phyloP scores from a whole-genome alignment of 2,329 filamentous ascomycete genomes.

The Botrytis fragariae region DNA sequence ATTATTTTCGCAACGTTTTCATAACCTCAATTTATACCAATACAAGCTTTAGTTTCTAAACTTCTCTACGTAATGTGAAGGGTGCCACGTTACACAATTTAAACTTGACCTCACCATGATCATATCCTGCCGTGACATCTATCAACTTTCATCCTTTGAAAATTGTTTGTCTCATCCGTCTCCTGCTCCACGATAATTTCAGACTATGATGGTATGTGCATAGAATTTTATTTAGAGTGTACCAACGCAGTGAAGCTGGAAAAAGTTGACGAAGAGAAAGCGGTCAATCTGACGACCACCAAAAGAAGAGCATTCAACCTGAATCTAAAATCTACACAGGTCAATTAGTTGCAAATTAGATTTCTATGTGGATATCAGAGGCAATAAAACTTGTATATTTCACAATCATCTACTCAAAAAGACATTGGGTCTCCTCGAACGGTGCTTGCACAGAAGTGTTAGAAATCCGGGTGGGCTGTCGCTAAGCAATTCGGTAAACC shows the following conservation, averaged over 20 bases:
- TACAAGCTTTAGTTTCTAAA: fast-evolving
- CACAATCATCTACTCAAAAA: not conserved
- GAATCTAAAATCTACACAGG: not conserved
- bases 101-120: not conserved
- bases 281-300: not conserved
- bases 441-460: not conserved
- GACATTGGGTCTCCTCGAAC: not conserved
- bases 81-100: not conserved
- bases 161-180: not conserved
- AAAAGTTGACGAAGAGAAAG: not conserved
- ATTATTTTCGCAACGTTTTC: not conserved
- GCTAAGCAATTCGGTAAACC: not conserved
- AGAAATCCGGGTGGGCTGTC: not conserved
- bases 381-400: no score
- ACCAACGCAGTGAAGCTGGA: fast-evolving
- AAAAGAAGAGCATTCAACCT: not conserved
- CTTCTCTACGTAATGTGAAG: not conserved
- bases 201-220: fast-evolving
- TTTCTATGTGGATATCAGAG: not conserved
- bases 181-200: fast-evolving
- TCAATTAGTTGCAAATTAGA: not conserved
- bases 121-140: not conserved
- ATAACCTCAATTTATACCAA: fast-evolving
- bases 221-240: fast-evolving
- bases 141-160: not conserved